Conservation (phyloP, 495 filamentous ascomycete species). For the Aspergillus egyptiacus region DNA sequence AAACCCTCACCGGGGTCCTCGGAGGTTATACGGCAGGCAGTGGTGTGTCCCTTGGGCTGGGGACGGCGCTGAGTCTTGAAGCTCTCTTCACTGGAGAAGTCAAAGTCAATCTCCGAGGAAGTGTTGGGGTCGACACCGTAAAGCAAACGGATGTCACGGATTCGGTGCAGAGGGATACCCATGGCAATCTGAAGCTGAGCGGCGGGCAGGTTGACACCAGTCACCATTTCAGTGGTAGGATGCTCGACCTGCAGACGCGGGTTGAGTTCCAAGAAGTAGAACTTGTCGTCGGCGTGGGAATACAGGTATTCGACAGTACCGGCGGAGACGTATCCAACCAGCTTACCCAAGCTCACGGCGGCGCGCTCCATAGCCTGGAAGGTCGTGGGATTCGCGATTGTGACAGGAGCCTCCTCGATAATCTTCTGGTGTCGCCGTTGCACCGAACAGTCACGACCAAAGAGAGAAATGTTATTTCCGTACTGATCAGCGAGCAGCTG, state of each 20-base stretch:
- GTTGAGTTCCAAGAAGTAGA: constrained; percentile 99
- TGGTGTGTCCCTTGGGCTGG: constrained; percentile 91
- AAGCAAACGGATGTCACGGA: constrained; percentile 90
- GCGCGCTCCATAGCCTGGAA: constrained; percentile 97
- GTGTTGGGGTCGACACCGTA: constrained; percentile 93
- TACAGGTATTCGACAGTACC: constrained; percentile 99
- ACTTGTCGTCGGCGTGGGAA: constrained; percentile 96
- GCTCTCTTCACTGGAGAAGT: constrained; percentile 84
- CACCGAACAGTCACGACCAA: constrained; percentile 97
- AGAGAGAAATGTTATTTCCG: constrained; percentile 98
- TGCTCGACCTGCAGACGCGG: constrained; percentile 98
- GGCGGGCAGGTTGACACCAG: constrained; percentile 92
- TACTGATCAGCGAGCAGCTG: constrained; percentile 98
- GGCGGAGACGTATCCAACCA: constrained; percentile 97
- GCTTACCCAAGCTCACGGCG: constrained; percentile 83
- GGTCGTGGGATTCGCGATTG: constrained; percentile 79
- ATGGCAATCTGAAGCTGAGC: constrained; percentile 98
- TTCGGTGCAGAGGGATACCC: constrained; percentile 93
- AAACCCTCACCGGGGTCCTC: constrained; percentile 99
- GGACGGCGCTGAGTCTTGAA: constrained; percentile 80
- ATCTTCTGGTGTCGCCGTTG: constrained; percentile 99
- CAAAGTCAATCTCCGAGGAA: constrained; percentile 87
- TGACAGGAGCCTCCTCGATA: constrained; percentile 97
- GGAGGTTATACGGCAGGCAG: constrained; percentile 98
- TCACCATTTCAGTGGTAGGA: constrained; percentile 99